Evolutionary conservation across 805 yeast species (phyloP), one percentile per base, ranked within the genome.

Genomic region (Lipomyces yamadae): DNA sequence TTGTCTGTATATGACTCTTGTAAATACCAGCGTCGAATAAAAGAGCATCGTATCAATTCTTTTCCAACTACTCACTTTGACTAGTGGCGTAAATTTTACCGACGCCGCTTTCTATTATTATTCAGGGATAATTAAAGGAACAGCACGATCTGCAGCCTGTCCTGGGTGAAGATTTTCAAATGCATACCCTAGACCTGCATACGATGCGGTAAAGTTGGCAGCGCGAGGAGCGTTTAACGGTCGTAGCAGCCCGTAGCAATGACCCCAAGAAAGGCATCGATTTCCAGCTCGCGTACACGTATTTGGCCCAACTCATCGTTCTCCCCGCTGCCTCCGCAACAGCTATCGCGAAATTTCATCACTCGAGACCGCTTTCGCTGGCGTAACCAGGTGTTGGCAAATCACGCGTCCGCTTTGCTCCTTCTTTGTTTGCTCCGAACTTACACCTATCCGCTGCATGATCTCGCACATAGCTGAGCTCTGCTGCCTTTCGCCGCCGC

Each of bases 391-490:
- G 24, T 42, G 48, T 42, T 42, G n/a, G 48, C 18, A 24, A 24
- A 42, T 24, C 48, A 42, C 48, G 48, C 48, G 48, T 42, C 48
- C 48, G 8, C 48, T 42, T 24, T 42, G 48, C 48, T 42, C 48
- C 24, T 5, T 7, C n/a, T 42, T 42, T 42, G 29, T 42, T 24
- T 15, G 48, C 29, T 42, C 24, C 29, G 48, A 13, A 7, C 8
- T n/a, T 42, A 42, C 10, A n/a, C 48, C 24, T 24, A 24, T 42
- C 48, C 24, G 48, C 48, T 15, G 48, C 48, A 42, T 42, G 48
- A 42, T 42, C 48, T 7, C 48, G 48, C 48, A 15, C 48, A 4
- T n/a, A 10, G 24, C 18, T 42, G 4, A 11, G 4, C 18, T n/a
- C 48, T 42, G 6, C 24, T 42, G 48, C 48, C n/a, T 42, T 8